These are phyloP conservation scores for Leccinum cinnamomeum DNA, from an alignment of 1,284 basidiomycete genomes.

Conservation along the genomic window DNA sequence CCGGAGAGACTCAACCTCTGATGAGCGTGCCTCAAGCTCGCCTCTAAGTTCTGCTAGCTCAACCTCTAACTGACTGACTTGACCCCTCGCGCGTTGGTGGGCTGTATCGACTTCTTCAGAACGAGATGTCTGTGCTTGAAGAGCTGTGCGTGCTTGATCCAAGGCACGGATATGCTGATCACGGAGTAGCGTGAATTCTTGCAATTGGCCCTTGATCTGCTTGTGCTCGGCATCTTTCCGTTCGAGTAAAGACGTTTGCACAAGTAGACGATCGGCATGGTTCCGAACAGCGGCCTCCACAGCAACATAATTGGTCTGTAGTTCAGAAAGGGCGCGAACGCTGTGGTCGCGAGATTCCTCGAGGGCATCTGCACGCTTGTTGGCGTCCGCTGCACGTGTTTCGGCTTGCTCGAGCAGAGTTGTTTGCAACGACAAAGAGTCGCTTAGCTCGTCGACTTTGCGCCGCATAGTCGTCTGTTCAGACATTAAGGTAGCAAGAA, in stretches of 20 bases:
- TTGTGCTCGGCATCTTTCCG: slow-evolving; percentile 82
- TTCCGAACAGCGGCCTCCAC: slow-evolving; percentile 78
- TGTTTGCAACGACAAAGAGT: slow-evolving; percentile 74
- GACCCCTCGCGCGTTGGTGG: slow-evolving; percentile 67
- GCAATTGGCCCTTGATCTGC: slow-evolving; percentile 66
- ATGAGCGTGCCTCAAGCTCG: slow-evolving; percentile 72
- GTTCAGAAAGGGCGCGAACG: slow-evolving; percentile 66
- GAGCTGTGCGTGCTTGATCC: slow-evolving; percentile 80
- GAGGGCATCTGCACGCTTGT: slow-evolving; percentile 79
- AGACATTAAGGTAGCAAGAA: slow-evolving; percentile 60
- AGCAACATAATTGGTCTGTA: slow-evolving; percentile 65
- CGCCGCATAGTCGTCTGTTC: slow-evolving; percentile 71
- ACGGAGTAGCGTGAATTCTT: slow-evolving; percentile 65
- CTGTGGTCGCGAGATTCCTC: slow-evolving; percentile 78
- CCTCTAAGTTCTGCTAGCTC: slow-evolving; percentile 77
- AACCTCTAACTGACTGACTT: slow-evolving; percentile 66
- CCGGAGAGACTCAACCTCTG: slow-evolving; percentile 72
- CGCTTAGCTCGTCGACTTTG: slow-evolving; percentile 70
- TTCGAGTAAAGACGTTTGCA: slow-evolving; percentile 74
- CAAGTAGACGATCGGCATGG: slow-evolving; percentile 73
- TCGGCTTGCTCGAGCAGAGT: slow-evolving; percentile 81
- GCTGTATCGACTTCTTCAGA: slow-evolving; percentile 80
- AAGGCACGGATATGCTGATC: slow-evolving; percentile 86
- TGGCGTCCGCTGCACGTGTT: slow-evolving; percentile 77
- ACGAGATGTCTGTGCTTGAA: slow-evolving; percentile 76